Percentiles rank a stretch among this genome's conserved stretches.
Conservation (phyloP, 208 protist species). For the Leishmania gerbilli region DNA sequence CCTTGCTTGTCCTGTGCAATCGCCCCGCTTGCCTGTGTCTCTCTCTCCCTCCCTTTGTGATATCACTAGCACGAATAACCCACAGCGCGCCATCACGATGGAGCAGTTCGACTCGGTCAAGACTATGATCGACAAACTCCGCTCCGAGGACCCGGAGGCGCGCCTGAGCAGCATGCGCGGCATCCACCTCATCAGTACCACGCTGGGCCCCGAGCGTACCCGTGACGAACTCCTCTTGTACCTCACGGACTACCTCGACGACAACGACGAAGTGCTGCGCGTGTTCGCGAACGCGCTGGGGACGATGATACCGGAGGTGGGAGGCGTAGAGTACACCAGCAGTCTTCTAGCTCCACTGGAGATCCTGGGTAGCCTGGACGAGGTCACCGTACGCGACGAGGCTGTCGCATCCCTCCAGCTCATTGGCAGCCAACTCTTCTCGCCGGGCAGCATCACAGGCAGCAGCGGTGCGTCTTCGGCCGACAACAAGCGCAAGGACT, state of each 20-base stretch:
- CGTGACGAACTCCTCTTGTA: conserved; percentile 97
- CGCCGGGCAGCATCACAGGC: conserved; percentile 20
- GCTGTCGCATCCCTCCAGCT: conserved; percentile 82
- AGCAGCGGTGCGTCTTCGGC: conserved; percentile 6
- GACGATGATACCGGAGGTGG: conserved; percentile 97
- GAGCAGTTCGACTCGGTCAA: conserved; percentile 95
- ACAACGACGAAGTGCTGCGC: conserved; percentile 99
- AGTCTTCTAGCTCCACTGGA: conserved; percentile 95
- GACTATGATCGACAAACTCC: conserved; percentile 97
- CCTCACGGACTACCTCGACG: conserved; percentile 97
- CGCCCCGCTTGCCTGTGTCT: not conserved
- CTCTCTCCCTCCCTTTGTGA: not conserved
- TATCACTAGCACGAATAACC: conserved; percentile 12
- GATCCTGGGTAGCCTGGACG: conserved; percentile 96
- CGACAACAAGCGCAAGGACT: conserved; percentile 13
- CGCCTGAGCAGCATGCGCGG: conserved; percentile 97
- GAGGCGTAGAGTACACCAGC: conserved; percentile 90
- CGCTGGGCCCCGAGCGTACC: conserved; percentile 96
- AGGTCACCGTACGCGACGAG: conserved; percentile 97
- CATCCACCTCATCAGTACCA: conserved; percentile 96
- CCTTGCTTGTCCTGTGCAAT: not conserved
- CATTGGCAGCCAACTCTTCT: conserved; percentile 76
- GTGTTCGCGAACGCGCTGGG: conserved; percentile 97
- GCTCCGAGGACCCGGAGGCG: conserved; percentile 95
- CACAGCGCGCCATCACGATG: conserved; percentile 29